A percentile compares a stretch with the other conserved stretches of the same genome.
These are phyloP conservation scores for Nitzschia sp. DNA, from an alignment of 108 stramenopile species.

Conservation along the genomic window DNA sequence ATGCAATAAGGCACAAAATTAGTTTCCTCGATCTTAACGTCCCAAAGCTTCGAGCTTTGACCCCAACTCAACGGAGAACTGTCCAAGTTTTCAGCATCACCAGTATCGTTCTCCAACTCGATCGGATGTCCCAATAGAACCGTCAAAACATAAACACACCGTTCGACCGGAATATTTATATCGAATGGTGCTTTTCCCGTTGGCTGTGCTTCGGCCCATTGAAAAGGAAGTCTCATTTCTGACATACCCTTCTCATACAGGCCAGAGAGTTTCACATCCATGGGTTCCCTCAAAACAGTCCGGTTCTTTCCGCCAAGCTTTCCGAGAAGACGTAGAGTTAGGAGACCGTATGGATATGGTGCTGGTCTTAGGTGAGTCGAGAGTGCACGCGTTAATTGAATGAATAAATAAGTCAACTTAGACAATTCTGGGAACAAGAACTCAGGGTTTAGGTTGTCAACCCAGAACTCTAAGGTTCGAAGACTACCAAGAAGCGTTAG, in stretches of 20 bases:
- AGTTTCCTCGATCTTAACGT: constrained; percentile 32
- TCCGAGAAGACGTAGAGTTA: constrained; percentile 89
- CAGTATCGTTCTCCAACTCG: background rate
- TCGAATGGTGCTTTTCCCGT: background rate
- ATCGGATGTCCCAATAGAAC: background rate
- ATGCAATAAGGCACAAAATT: constrained; percentile 52
- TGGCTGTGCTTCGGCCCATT: background rate
- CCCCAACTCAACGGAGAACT: background rate
- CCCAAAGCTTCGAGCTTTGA: constrained; percentile 23
- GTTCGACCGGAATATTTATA: constrained; percentile 19
- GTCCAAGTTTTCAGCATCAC: background rate
- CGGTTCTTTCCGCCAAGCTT: constrained; percentile 95
- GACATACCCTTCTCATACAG: background rate
- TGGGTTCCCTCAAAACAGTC: constrained; percentile 70
- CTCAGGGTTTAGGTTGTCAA: constrained; percentile 93
- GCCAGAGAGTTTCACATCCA: constrained; percentile 28
- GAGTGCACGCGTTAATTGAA: constrained; percentile 78
- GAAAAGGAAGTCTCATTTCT: background rate
- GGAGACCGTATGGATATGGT: constrained; percentile 90
- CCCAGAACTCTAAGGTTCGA: constrained; percentile 94
- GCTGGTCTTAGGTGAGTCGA: constrained; percentile 87
- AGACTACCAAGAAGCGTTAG: constrained; percentile 37
- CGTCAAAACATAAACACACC: constrained; percentile 27
- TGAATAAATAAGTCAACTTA: constrained; percentile 42
- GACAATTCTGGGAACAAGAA: constrained; percentile 75